Evolutionary conservation across 148 eudicot species (phyloP).

Genomic region (Nyssa sinensis): DNA sequence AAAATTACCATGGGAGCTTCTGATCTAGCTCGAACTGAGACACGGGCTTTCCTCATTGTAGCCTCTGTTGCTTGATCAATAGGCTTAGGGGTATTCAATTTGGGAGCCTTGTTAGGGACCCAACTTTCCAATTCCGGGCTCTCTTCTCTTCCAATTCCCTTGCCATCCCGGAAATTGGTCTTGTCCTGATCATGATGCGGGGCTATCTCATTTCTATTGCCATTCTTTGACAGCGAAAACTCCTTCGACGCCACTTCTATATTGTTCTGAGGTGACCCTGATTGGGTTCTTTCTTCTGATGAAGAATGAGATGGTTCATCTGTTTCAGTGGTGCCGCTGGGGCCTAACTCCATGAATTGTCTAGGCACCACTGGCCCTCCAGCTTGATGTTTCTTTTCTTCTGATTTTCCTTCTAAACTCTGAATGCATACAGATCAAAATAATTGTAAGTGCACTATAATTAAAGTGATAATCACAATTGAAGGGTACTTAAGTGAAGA

Average conservation of each 20-base stretch:
- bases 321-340: slow-evolving; percentile 14
- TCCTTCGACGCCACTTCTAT: background rate
- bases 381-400: slow-evolving; percentile 31
- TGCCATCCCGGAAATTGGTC: slow-evolving; percentile 30
- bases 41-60: slow-evolving; percentile 83
- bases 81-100: slow-evolving; percentile 26
- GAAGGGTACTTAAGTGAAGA: no score
- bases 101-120: slow-evolving; percentile 59
- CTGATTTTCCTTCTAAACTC: slow-evolving; percentile 26
- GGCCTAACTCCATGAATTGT: slow-evolving; percentile 58
- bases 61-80: slow-evolving; percentile 60
- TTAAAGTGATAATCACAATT: background rate
- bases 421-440: background rate
- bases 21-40: slow-evolving; percentile 65
- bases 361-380: slow-evolving; percentile 36
- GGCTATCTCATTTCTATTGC: slow-evolving; percentile 7
- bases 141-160: slow-evolving; percentile 41
- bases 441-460: background rate
- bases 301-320: slow-evolving; percentile 51
- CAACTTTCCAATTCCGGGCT: slow-evolving; percentile 54
- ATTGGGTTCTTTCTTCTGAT: slow-evolving; percentile 58
- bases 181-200: slow-evolving; percentile 8
- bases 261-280: slow-evolving; percentile 39
- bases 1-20: slow-evolving; percentile 75
- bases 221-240: background rate